phyloP scores from a whole-genome alignment of 2,329 filamentous ascomycete species.

The Colletotrichum zoysiae region DNA sequence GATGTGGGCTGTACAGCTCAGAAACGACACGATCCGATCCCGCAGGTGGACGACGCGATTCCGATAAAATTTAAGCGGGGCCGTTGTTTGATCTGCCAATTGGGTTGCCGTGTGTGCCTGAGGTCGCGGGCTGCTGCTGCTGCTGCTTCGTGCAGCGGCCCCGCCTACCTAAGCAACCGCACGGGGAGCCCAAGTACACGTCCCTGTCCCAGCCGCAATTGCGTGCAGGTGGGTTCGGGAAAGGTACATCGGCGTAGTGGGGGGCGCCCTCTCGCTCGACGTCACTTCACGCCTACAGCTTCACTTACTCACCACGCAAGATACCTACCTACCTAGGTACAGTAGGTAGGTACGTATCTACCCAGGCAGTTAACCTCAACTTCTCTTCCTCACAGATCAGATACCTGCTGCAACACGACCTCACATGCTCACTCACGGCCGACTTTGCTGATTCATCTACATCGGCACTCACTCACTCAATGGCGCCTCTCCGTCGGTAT shows the following conservation, averaged over 20 bases:
- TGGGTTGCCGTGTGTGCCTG: not conserved
- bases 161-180: slow-evolving; percentile 11
- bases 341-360: no score
- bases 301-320: slow-evolving; percentile 6
- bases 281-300: slow-evolving; percentile 25
- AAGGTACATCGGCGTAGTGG: slow-evolving; percentile 13
- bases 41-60: slow-evolving; percentile 9
- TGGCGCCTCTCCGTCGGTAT: slow-evolving; percentile 92
- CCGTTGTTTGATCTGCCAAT: not conserved
- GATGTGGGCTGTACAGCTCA: not conserved
- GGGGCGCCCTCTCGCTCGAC: slow-evolving; percentile 10
- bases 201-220: slow-evolving; percentile 7
- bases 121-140: slow-evolving; percentile 4
- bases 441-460: not conserved
- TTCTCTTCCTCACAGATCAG: slow-evolving; percentile 1
- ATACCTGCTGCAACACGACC: not conserved
- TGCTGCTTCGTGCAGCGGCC: slow-evolving; percentile 19
- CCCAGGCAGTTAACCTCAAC: not conserved
- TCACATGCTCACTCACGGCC: not conserved
- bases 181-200: slow-evolving; percentile 19
- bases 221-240: not conserved
- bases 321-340: no score
- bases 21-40: not conserved
- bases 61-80: slow-evolving; percentile 16
- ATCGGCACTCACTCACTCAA: slow-evolving; percentile 51